phyloP scores from a whole-genome alignment of 805 yeast species.

The Pichia phayaonensis region DNA sequence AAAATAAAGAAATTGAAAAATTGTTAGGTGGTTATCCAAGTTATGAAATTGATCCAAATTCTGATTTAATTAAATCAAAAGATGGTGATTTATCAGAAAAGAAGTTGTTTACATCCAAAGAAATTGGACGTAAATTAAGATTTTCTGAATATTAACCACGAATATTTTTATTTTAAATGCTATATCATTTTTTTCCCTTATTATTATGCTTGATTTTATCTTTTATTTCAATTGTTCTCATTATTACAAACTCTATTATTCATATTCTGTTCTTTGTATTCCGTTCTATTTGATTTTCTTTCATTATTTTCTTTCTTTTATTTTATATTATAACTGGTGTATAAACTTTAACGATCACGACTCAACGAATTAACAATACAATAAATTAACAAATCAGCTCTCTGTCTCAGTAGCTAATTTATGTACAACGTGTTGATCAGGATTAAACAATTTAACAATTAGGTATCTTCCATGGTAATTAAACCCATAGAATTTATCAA shows the following conservation, averaged over 20 bases:
- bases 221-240: neutral
- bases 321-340: neutral
- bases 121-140: slow-evolving; percentile 58
- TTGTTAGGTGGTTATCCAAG: slow-evolving; percentile 81
- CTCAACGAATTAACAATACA: neutral
- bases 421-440: slow-evolving; percentile 31
- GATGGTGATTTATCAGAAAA: slow-evolving; percentile 26
- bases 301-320: too few species aligned
- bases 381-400: neutral
- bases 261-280: neutral
- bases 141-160: slow-evolving; percentile 52
- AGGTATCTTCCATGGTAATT: slow-evolving; percentile 53
- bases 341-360: neutral
- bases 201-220: neutral
- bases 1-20: slow-evolving; percentile 26
- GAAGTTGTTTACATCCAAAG: slow-evolving; percentile 30
- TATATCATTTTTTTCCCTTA: too few species aligned
- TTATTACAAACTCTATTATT: neutral
- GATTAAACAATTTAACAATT: slow-evolving; percentile 41
- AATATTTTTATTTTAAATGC: too few species aligned
- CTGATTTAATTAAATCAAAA: slow-evolving; percentile 47
- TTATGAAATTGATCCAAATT: slow-evolving; percentile 55
- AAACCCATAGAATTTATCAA: slow-evolving; percentile 50
- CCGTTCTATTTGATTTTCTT: neutral
- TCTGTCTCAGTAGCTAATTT: slow-evolving; percentile 10